Evolutionary conservation across 805 yeast genomes (phyloP).

Genomic region (Blastobotrys mokoenaii): DNA sequence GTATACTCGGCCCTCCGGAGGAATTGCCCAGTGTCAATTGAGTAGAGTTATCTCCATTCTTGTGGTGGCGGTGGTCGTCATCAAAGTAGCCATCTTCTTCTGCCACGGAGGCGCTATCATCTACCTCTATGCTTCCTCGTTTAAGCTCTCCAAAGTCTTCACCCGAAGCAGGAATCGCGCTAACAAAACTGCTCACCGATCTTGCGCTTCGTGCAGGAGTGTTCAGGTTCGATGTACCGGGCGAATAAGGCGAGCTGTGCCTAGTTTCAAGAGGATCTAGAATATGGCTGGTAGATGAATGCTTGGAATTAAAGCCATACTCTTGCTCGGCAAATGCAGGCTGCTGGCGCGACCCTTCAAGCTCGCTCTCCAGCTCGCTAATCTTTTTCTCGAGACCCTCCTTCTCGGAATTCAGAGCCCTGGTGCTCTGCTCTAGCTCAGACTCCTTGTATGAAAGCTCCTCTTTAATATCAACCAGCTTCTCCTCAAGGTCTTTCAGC

Average conservation of each 20-base stretch:
- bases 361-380: background rate
- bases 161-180: too few species aligned
- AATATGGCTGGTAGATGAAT: background rate
- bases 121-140: too few species aligned
- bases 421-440: background rate
- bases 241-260: too few species aligned
- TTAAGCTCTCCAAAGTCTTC: too few species aligned
- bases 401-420: background rate
- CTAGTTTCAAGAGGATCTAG: background rate
- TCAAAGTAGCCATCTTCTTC: too few species aligned
- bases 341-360: background rate
- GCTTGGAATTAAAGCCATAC: background rate
- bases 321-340: background rate
- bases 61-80: too few species aligned
- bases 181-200: too few species aligned
- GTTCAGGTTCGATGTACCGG: too few species aligned
- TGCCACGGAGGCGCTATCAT: too few species aligned
- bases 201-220: too few species aligned
- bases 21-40: background rate
- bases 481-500: background rate
- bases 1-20: slow-evolving; percentile 37
- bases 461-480: background rate
- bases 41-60: too few species aligned
- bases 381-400: background rate
- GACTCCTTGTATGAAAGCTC: background rate